A percentile compares a stretch with the other conserved stretches of the same genome.
Conservation (phyloP, 2,329 filamentous ascomycete species). For the Arthrobotrys musiformis region DNA sequence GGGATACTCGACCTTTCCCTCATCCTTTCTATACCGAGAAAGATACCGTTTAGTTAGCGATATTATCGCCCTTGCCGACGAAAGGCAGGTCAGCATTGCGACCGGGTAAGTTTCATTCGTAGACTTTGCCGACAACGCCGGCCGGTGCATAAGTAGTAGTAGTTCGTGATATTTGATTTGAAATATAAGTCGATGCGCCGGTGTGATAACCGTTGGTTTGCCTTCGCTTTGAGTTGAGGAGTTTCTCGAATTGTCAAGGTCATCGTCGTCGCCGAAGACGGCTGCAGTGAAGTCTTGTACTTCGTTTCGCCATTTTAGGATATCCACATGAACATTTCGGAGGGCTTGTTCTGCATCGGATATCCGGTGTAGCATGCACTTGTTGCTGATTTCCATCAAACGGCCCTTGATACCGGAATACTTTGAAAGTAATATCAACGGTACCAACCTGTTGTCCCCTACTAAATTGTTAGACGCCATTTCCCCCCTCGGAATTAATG, state of each 20-base stretch:
- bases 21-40: slow-evolving; percentile 49
- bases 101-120: slow-evolving; percentile 65
- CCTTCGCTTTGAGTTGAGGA: background rate
- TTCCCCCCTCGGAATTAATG: background rate
- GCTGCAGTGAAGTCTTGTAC: slow-evolving; percentile 65
- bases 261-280: slow-evolving; percentile 48
- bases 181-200: slow-evolving; percentile 64
- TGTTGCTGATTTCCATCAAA: slow-evolving; percentile 68
- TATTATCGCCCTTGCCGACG: slow-evolving; percentile 66
- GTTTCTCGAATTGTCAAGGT: slow-evolving; percentile 60
- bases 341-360: slow-evolving; percentile 64
- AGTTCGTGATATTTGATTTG: slow-evolving; percentile 66
- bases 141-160: slow-evolving; percentile 67
- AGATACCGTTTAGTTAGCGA: slow-evolving; percentile 62
- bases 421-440: slow-evolving; percentile 64
- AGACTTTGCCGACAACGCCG: slow-evolving; percentile 65
- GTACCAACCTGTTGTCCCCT: slow-evolving; percentile 60
- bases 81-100: slow-evolving; percentile 68
- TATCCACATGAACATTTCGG: slow-evolving; percentile 65
- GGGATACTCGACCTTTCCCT: slow-evolving; percentile 24
- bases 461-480: background rate
- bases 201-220: slow-evolving; percentile 53
- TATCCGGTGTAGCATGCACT: slow-evolving; percentile 65
- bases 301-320: slow-evolving; percentile 69
- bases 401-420: slow-evolving; percentile 67